A percentile compares a stretch with the other conserved stretches of the same genome.
phyloP scores from a whole-genome alignment of 345 rosid species.

The Rhodomyrtus tomentosa region DNA sequence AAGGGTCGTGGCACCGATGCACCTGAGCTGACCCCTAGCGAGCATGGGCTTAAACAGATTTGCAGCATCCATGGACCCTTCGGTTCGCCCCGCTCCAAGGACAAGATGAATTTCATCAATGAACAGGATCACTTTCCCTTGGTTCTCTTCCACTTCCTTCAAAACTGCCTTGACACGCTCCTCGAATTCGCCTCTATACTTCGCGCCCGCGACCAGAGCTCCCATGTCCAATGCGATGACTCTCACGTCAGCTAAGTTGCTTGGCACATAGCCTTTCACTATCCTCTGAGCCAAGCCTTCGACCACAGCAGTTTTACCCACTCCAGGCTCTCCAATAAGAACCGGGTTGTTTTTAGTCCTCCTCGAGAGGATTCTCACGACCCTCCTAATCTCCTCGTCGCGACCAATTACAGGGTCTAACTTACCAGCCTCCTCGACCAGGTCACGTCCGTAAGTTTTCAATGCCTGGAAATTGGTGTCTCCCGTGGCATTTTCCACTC shows the following conservation, averaged over 20 bases:
- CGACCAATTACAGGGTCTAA: conserved; percentile 87
- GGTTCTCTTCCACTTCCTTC: conserved; percentile 90
- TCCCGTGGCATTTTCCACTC: conserved; percentile 79
- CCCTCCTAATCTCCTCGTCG: conserved; percentile 80
- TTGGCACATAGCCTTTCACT: conserved; percentile 76
- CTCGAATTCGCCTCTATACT: conserved; percentile 77
- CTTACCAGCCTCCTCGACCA: conserved; percentile 87
- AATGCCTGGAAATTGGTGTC: conserved; percentile 65
- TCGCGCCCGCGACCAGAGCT: conserved; percentile 68
- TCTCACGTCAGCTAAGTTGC: conserved; percentile 74
- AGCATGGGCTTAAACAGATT: conserved; percentile 92
- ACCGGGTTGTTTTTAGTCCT: conserved; percentile 90
- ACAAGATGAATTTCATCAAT: conserved; percentile 91
- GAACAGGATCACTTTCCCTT: conserved; percentile 81
- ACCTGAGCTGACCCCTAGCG: conserved; percentile 85
- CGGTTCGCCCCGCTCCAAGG: conserved; percentile 77
- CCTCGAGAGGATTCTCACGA: conserved; percentile 67
- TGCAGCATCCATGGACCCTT: conserved; percentile 96
- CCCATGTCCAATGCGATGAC: conserved; percentile 81
- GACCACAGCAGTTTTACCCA: conserved; percentile 89
- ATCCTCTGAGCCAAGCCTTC: conserved; percentile 90
- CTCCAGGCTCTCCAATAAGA: conserved; percentile 87
- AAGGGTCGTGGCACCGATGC: conserved; percentile 85
- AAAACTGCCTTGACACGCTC: conserved; percentile 69
- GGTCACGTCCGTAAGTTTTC: conserved; percentile 80